Evolutionary conservation across 139 green algal genomes (phyloP).

Genomic region (Ettlia oleoabundans): DNA sequence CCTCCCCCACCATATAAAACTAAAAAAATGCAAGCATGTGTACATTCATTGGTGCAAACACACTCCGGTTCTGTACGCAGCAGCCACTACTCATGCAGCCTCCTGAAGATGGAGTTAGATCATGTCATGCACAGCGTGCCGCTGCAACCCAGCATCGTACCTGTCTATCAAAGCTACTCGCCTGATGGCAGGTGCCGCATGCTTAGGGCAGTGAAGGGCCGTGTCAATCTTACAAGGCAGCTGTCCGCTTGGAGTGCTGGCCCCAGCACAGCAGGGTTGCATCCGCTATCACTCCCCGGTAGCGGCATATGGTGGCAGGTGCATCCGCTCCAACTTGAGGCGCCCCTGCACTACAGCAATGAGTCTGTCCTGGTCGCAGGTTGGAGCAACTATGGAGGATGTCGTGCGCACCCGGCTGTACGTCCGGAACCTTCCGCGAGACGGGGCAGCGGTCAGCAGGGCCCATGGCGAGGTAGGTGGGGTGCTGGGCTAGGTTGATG

Average conservation of each 20-base stretch:
- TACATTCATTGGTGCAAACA: no score
- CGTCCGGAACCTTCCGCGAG: conserved; percentile 25
- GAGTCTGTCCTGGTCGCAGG: conserved; percentile 20
- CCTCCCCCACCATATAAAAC: no score
- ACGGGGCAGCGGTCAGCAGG: conserved; percentile 19
- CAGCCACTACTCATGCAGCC: no score
- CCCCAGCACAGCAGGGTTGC: neutral
- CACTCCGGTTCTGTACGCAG: no score
- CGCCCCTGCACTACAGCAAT: conserved; percentile 19
- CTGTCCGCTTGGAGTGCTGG: neutral
- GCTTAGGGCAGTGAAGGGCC: neutral
- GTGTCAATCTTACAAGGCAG: neutral
- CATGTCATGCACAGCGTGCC: no score
- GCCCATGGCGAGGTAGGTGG: conserved; percentile 33
- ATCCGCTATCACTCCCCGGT: neutral
- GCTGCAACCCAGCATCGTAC: neutral
- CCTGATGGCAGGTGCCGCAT: neutral
- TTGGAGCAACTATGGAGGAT: neutral
- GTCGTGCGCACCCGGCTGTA: conserved; percentile 41
- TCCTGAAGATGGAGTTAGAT: no score
- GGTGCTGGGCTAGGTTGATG: no score
- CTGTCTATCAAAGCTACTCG: neutral
- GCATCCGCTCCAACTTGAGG: neutral
- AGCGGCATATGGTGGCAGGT: neutral
- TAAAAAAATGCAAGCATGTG: no score